phyloP scores from a whole-genome alignment of 2,329 filamentous ascomycete species.

The Penicillium occitanis region DNA sequence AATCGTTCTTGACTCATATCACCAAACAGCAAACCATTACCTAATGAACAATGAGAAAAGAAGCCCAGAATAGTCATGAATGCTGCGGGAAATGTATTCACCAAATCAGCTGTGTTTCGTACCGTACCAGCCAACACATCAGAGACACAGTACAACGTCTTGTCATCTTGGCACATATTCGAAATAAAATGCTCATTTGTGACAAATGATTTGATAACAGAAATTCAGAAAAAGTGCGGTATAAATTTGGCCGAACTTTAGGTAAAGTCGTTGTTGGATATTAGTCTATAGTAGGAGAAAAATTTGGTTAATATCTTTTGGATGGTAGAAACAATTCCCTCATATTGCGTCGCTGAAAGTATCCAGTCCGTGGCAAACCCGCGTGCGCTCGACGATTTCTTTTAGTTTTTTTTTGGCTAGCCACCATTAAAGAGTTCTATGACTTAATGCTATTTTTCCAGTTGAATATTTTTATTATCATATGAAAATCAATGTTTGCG shows the following conservation, averaged over 20 bases:
- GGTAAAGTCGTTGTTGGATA: neutral
- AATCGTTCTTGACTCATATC: neutral
- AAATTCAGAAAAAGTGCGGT: neutral
- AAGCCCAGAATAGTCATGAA: neutral
- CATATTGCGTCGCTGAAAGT: neutral
- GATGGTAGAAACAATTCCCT: constrained; percentile 15
- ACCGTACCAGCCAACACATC: neutral
- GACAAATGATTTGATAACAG: neutral
- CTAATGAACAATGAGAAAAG: neutral
- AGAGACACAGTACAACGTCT: neutral
- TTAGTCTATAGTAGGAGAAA: neutral
- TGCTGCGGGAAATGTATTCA: neutral
- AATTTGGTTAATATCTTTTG: constrained; percentile 1
- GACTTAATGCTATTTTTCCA: neutral
- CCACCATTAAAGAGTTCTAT: neutral
- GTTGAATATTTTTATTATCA: neutral
- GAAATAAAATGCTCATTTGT: neutral
- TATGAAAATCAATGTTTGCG: neutral
- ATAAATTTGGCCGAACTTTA: neutral
- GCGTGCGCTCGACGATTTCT: neutral
- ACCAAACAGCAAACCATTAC: neutral
- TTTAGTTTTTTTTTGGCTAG: neutral
- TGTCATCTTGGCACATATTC: neutral
- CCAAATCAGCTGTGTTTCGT: neutral
- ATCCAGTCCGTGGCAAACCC: neutral